A percentile compares a stretch with the other conserved stretches of the same genome.
Conservation (phyloP, 225 moss, liverwort and hornwort species). For the Pleurozium schreberi region DNA sequence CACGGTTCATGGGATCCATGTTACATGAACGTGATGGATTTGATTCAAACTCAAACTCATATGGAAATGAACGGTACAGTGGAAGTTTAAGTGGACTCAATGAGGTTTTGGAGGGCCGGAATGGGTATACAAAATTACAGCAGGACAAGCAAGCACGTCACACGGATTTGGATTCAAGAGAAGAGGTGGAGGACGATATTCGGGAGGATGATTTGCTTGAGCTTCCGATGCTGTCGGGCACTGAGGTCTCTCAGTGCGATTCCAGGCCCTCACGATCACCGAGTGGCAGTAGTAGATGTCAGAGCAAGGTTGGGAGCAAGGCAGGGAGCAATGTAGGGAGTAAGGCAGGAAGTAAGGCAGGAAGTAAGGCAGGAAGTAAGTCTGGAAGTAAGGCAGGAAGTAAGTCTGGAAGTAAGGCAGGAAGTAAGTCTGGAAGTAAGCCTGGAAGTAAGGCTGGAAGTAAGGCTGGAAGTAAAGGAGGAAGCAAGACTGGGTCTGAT, state of each 20-base stretch:
- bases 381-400: not conserved
- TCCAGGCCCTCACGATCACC: slow-evolving; percentile 23
- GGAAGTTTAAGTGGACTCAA: slow-evolving; percentile 35
- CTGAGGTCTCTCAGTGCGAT: slow-evolving; percentile 12
- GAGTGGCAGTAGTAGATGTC: slow-evolving; percentile 13
- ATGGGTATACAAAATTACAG: slow-evolving; percentile 7
- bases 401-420: not conserved
- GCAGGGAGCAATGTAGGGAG: slow-evolving; percentile 6
- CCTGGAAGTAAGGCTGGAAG: not conserved
- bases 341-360: not conserved
- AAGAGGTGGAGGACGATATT: slow-evolving; percentile 21
- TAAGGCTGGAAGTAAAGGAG: slow-evolving; percentile 24
- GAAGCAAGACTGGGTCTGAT: slow-evolving; percentile 40
- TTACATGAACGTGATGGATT: slow-evolving; percentile 22
- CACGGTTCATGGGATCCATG: slow-evolving; percentile 25
- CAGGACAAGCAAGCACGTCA: not conserved
- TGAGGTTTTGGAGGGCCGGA: slow-evolving; percentile 40
- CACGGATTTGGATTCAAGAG: not conserved
- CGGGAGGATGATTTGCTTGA: slow-evolving; percentile 39
- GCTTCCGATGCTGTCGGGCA: slow-evolving; percentile 33
- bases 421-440: too few species aligned
- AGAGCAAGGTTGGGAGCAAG: slow-evolving; percentile 10
- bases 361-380: slow-evolving; percentile 8
- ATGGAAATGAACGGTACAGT: slow-evolving; percentile 30
- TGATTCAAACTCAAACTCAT: slow-evolving; percentile 34